Base-by-base conservation (phyloP, 257 asterid genomes). In the Anisodus acutangulus region DNA sequence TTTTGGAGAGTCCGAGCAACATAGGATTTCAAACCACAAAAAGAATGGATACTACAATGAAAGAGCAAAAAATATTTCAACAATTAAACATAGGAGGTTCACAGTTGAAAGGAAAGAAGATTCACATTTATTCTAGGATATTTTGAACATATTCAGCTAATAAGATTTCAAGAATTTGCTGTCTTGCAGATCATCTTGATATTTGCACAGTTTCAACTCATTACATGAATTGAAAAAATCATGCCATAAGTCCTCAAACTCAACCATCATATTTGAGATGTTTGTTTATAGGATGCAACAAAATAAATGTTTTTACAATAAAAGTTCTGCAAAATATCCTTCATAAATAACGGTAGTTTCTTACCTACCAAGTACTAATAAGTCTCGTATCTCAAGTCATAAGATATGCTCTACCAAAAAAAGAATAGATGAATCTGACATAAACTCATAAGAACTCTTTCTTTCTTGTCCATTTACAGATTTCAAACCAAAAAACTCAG, bases 81-180 rank as follows among this genome's bases (percentile, higher is more conserved):
- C 39, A 71, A 51, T 45, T n/a, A 43, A 70, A 9, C 53, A 51
- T 74, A 76, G 15, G 63, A 51, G 63, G 63, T 76, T 51, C 3
- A 26, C 15, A 19, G 35, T 9, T 64, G 26, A 59, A 26, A 64
- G 35, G 68, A n/a, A 62, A 62, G 68, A 62, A 62, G 37, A 63
- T 9, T 22, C 41, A 74, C 81, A 49, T 74, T 49, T 49, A 31
- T 8, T 78, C 43, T 78, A 13, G 4, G 64, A 78, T 51, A 22
- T 7, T 53, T 51, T 76, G 81, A 76, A 53, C 81, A 51, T 53
- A 51, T 53, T 51, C 64, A 76, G 81, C 81, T 76, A 53, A 31
- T 31, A 76, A 53, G 47, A 76, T 76, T 63, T 26, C 64, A 76
- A 76, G 41, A 26, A 78, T 54, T 26, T 13, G 81, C 64, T 51